phyloP scores from a whole-genome alignment of 208 protist genomes.

The Angomonas deanei region DNA sequence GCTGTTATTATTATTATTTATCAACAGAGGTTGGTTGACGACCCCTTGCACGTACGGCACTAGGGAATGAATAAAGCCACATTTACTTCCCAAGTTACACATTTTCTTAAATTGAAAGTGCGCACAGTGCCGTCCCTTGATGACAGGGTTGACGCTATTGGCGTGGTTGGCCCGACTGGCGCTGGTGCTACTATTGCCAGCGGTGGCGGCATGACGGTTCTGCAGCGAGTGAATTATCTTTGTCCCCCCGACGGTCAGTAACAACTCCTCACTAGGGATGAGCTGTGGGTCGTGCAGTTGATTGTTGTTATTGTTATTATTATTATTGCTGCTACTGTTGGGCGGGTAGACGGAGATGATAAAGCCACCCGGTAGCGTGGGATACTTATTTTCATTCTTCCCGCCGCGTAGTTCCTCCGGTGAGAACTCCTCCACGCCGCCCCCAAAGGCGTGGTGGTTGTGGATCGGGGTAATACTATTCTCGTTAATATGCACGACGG shows the following conservation, averaged over 20 bases:
- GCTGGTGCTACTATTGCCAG: too few species aligned
- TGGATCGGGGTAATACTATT: slow-evolving; percentile 31
- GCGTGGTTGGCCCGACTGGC: background rate
- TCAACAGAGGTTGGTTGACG: slow-evolving; percentile 21
- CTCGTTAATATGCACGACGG: slow-evolving; percentile 61
- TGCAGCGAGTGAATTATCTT: slow-evolving; percentile 22
- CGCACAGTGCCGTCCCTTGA: slow-evolving; percentile 60
- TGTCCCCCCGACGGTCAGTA: slow-evolving; percentile 39
- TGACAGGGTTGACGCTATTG: background rate
- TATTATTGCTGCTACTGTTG: slow-evolving; percentile 23
- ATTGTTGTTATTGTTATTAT: slow-evolving; percentile 7
- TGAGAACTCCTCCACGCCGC: slow-evolving; percentile 12
- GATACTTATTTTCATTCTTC: slow-evolving; percentile 41
- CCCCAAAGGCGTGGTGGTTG: too few species aligned
- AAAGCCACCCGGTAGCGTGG: slow-evolving; percentile 35
- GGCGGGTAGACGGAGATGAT: slow-evolving; percentile 52
- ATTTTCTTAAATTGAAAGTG: slow-evolving; percentile 82
- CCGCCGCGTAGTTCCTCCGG: slow-evolving; percentile 34
- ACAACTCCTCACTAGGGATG: slow-evolving; percentile 49
- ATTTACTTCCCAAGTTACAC: slow-evolving; percentile 49
- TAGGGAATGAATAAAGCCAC: slow-evolving; percentile 71
- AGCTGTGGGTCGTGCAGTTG: slow-evolving; percentile 39
- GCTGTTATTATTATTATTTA: background rate
- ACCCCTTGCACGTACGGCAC: slow-evolving; percentile 47
- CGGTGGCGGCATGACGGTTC: slow-evolving; percentile 7